phyloP scores from a whole-genome alignment of 176 grass and related monocot species.

The Juncus inflexus region DNA sequence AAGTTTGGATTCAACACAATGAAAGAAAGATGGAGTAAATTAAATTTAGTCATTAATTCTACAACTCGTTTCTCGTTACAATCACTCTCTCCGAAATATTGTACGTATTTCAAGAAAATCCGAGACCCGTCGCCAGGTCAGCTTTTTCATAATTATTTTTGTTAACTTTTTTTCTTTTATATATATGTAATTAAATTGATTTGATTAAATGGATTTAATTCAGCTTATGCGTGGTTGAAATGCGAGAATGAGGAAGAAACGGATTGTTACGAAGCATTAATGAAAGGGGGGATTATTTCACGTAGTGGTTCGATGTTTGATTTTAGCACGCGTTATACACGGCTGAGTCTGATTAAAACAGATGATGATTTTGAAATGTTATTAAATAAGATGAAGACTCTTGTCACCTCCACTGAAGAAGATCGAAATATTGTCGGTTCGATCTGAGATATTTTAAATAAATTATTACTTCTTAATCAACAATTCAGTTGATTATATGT shows the following conservation, averaged over 20 bases:
- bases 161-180: not conserved
- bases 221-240: slow-evolving; percentile 85
- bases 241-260: slow-evolving; percentile 66
- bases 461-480: slow-evolving; percentile 8
- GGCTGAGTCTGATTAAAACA: slow-evolving; percentile 58
- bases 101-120: slow-evolving; percentile 52
- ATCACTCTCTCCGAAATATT: slow-evolving; percentile 43
- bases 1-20: slow-evolving; percentile 50
- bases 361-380: slow-evolving; percentile 68
- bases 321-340: slow-evolving; percentile 34
- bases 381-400: slow-evolving; percentile 37
- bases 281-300: slow-evolving; percentile 47
- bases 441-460: slow-evolving; percentile 13
- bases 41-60: slow-evolving; percentile 37
- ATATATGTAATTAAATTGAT: not conserved
- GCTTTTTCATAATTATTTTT: not conserved
- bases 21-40: slow-evolving; percentile 41
- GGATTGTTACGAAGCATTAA: slow-evolving; percentile 42
- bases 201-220: not conserved
- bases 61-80: slow-evolving; percentile 67
- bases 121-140: slow-evolving; percentile 66
- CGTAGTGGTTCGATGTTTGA: slow-evolving; percentile 1
- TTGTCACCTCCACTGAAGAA: slow-evolving; percentile 37
- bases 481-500: not conserved
- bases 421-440: not conserved